phyloP scores from a whole-genome alignment of 2,329 filamentous ascomycete genomes.

The Fusarium sacchari region DNA sequence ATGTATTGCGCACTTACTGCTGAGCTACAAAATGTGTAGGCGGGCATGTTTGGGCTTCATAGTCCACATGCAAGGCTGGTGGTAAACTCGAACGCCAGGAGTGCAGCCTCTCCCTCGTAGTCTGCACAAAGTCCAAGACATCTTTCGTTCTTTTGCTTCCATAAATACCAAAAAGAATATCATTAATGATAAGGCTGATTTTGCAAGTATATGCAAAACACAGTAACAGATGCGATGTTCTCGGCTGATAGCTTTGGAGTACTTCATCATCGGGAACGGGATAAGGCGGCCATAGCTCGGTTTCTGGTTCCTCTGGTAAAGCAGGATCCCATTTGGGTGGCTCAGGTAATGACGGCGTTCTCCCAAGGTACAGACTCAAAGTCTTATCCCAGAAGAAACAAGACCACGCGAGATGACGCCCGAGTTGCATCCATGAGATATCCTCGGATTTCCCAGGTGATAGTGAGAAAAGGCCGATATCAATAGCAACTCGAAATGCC shows the following conservation, averaged over 20 bases:
- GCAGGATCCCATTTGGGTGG: background rate
- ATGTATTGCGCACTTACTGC: background rate
- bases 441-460: background rate
- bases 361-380: background rate
- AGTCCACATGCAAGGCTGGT: rapidly evolving
- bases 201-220: background rate
- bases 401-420: background rate
- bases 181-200: background rate
- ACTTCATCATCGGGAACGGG: background rate
- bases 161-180: background rate
- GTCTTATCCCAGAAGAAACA: background rate
- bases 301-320: background rate
- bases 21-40: conserved; percentile 2
- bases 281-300: background rate
- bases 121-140: background rate
- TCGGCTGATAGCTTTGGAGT: background rate
- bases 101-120: background rate
- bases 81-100: background rate
- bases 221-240: background rate
- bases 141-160: background rate
- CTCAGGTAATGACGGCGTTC: background rate
- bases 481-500: background rate
- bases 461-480: background rate
- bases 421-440: background rate
- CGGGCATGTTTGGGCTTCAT: background rate